Conservation (phyloP, 768 basidiomycete species). For the Gymnopilus junonius region DNA sequence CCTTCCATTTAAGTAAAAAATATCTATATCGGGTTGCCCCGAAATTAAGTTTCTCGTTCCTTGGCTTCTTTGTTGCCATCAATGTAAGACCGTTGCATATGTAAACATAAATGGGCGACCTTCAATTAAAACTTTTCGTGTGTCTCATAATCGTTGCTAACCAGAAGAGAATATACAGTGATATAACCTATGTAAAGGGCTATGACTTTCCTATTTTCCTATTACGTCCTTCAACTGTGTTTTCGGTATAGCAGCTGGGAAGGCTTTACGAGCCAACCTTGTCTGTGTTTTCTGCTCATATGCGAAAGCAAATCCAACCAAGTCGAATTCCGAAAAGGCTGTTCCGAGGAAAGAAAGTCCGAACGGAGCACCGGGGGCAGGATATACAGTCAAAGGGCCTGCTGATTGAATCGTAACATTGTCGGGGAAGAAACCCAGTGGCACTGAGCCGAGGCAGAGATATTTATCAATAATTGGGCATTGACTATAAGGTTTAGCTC, state of each 20-base stretch:
- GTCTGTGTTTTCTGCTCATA: constrained; percentile 62
- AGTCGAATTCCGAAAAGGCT: constrained; percentile 58
- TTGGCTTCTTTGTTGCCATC: too few species aligned
- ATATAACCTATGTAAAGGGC: background rate
- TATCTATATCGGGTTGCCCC: background rate
- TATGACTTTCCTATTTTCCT: constrained; percentile 17
- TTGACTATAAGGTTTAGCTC: too few species aligned
- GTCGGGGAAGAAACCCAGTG: constrained; percentile 60
- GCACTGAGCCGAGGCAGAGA: constrained; percentile 38
- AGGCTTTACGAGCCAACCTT: background rate
- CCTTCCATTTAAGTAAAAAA: background rate
- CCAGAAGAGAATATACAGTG: background rate
- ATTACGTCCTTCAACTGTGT: background rate
- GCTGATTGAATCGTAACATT: constrained; percentile 42
- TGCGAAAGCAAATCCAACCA: constrained; percentile 62
- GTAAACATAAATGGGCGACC: too few species aligned
- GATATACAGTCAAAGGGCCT: constrained; percentile 43
- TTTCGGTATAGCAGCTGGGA: background rate
- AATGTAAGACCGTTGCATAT: too few species aligned
- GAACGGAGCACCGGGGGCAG: constrained; percentile 60
- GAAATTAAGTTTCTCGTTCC: too few species aligned
- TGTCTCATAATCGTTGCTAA: too few species aligned
- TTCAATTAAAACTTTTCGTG: too few species aligned
- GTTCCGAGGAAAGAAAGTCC: constrained; percentile 65
- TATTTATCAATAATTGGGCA: background rate